Conservation (phyloP, 202 grass and related monocot species). For the Panicum virgatum region DNA sequence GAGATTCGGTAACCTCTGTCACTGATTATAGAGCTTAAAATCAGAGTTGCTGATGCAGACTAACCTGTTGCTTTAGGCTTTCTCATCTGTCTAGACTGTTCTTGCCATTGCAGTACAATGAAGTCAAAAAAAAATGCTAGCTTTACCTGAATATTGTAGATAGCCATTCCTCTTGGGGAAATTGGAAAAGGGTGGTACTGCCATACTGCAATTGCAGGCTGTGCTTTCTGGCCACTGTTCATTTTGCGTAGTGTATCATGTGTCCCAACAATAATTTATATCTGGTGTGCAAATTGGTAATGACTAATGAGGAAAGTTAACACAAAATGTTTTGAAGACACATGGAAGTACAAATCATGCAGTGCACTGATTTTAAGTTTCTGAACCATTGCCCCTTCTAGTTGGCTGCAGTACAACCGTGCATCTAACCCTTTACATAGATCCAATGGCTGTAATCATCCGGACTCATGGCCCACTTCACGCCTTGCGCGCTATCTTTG, state of each 20-base stretch:
- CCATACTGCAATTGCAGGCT: neutral
- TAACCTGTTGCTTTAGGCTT: neutral
- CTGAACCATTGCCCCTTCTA: neutral
- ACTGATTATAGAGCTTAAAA: constrained; percentile 24
- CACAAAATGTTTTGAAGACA: neutral
- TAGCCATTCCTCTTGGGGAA: neutral
- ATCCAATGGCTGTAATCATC: neutral
- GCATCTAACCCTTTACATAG: neutral
- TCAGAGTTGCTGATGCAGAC: neutral
- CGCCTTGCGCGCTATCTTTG: neutral
- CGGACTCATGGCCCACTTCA: neutral
- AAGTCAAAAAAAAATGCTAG: constrained; percentile 1
- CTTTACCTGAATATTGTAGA: constrained; percentile 1
- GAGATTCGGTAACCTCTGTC: neutral
- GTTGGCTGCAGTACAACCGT: neutral
- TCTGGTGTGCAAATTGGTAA: neutral
- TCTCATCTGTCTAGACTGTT: neutral
- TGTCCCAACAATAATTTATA: neutral
- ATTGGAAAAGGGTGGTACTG: neutral
- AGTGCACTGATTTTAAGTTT: neutral
- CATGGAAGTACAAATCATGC: neutral
- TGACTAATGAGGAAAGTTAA: neutral
- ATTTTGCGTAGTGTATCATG: neutral
- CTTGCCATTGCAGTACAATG: neutral
- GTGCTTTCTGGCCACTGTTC: neutral